These are phyloP conservation scores for Phytophthora brassicae DNA, from an alignment of 352 stramenopile genomes.

Conservation along the genomic window DNA sequence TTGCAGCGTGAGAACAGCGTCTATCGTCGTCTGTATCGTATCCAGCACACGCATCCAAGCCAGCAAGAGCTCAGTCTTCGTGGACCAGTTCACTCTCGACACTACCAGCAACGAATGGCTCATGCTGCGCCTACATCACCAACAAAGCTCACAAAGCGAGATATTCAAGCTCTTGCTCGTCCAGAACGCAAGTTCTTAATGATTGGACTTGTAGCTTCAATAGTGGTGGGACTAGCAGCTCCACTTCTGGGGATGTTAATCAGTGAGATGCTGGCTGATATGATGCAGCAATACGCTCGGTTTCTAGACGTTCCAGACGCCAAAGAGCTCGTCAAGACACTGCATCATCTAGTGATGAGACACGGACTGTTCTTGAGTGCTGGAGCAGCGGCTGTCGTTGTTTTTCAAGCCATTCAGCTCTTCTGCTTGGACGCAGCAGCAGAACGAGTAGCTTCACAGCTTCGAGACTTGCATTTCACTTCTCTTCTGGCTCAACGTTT, in stretches of 20 bases:
- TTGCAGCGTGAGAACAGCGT: conserved; percentile 56
- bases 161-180: conserved; percentile 30
- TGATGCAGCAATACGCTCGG: conserved; percentile 33
- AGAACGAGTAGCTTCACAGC: conserved; percentile 52
- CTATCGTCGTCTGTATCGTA: conserved; percentile 83
- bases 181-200: conserved; percentile 44
- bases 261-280: conserved; percentile 36
- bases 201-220: conserved; percentile 32
- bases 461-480: conserved; percentile 51
- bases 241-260: conserved; percentile 38
- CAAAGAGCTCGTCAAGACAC: not conserved
- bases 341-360: conserved; percentile 15
- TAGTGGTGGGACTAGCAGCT: conserved; percentile 34
- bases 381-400: conserved; percentile 32
- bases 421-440: conserved; percentile 50
- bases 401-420: conserved; percentile 35
- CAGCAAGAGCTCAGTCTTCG: conserved; percentile 1
- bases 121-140: conserved; percentile 9
- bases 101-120: not conserved
- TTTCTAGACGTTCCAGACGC: conserved; percentile 31
- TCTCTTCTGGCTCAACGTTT: conserved; percentile 52
- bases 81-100: not conserved
- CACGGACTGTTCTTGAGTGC: conserved; percentile 38
- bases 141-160: conserved; percentile 34
- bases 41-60: conserved; percentile 4